Conservation (phyloP, 192 early-diverging fungal species). For the Geosiphon pyriformis region DNA sequence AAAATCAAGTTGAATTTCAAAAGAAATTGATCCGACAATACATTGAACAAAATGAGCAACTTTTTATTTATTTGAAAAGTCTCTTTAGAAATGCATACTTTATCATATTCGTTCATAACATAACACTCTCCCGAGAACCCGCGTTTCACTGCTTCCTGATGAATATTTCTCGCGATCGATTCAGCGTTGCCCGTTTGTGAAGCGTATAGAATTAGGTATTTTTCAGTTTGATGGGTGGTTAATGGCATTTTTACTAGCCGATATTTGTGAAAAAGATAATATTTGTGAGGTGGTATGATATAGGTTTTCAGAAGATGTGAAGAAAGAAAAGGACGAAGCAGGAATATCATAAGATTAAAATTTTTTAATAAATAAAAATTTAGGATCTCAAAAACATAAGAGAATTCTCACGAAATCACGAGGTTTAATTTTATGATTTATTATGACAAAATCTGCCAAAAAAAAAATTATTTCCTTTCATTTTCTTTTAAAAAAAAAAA, state of each 20-base stretch:
- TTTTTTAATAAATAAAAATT: no score
- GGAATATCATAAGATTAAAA: no score
- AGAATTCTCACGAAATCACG: no score
- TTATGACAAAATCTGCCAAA: no score
- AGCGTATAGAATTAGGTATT: conserved; percentile 62
- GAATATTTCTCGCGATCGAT: conserved; percentile 81
- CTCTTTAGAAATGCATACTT: conserved; percentile 32
- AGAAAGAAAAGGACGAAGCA: no score
- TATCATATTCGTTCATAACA: conserved; percentile 71
- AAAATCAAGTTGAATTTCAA: no score
- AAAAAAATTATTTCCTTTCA: no score
- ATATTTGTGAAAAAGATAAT: not conserved
- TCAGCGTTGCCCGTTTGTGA: conserved; percentile 96
- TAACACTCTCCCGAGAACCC: conserved; percentile 61
- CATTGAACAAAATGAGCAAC: not conserved
- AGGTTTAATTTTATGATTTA: no score
- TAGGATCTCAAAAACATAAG: no score
- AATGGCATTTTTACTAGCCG: not conserved
- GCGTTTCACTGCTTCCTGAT: conserved; percentile 65
- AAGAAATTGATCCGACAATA: not conserved
- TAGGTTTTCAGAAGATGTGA: no score
- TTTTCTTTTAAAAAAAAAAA: no score
- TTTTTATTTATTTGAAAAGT: not conserved
- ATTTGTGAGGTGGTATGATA: no score
- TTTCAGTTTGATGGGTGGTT: not conserved